Conservation (phyloP, 1,284 basidiomycete genomes). For the Trametes versicolor region DNA sequence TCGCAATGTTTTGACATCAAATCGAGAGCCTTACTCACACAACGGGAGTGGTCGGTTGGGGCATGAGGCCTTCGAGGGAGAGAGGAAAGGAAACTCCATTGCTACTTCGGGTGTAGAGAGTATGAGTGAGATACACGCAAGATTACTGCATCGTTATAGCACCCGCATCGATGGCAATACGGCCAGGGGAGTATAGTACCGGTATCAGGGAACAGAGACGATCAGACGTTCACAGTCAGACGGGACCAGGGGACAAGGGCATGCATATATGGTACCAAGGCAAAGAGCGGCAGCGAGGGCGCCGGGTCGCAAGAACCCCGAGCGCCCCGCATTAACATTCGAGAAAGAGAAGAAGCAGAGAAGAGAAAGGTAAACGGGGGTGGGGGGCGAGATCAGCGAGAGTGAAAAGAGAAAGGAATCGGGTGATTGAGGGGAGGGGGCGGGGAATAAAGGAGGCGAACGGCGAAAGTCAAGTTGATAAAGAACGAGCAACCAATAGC, state of each 20-base stretch:
- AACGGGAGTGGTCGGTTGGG: too few species aligned
- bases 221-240: slow-evolving; percentile 14
- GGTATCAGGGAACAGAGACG: slow-evolving; percentile 32
- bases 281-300: slow-evolving; percentile 20
- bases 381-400: slow-evolving; percentile 3
- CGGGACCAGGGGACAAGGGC: slow-evolving; percentile 14
- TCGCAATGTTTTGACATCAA: too few species aligned
- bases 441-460: slow-evolving; percentile 20
- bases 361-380: slow-evolving; percentile 10
- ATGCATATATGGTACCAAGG: slow-evolving; percentile 28
- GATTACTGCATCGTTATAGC: slow-evolving; percentile 37
- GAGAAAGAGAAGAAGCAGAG: slow-evolving; percentile 8
- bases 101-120: slow-evolving; percentile 28
- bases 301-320: slow-evolving; percentile 7
- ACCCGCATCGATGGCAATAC: slow-evolving; percentile 32
- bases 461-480: slow-evolving; percentile 50
- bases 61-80: background rate
- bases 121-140: slow-evolving; percentile 35
- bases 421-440: slow-evolving; percentile 14
- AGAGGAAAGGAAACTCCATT: slow-evolving; percentile 34
- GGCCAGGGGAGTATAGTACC: slow-evolving; percentile 35
- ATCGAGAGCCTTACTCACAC: too few species aligned
- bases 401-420: slow-evolving; percentile 17
- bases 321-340: slow-evolving; percentile 18
- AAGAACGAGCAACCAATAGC: slow-evolving; percentile 71